Evolutionary conservation across 2,329 filamentous ascomycete genomes (phyloP).

Genomic region (Trichoderma sp.): DNA sequence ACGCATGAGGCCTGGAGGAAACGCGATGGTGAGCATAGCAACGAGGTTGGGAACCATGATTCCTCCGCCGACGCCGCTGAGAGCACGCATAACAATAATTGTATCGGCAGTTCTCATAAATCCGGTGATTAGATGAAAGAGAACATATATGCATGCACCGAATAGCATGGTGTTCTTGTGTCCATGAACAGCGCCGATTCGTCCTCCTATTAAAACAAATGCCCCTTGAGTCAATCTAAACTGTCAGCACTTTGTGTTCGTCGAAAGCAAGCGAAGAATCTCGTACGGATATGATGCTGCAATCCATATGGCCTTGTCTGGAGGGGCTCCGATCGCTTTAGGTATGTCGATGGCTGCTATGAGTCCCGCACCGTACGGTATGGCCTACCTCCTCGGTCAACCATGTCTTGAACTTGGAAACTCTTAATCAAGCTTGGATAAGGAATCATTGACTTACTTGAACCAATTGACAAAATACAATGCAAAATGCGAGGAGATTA

Average conservation of each 20-base stretch:
- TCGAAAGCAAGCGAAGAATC: not conserved
- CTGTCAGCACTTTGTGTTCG: not conserved
- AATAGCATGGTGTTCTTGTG: slow-evolving; percentile 52
- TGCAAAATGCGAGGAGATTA: not conserved
- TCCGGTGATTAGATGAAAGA: slow-evolving; percentile 50
- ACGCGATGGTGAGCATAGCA: slow-evolving; percentile 52
- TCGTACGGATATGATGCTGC: slow-evolving; percentile 9
- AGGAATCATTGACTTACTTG: not conserved
- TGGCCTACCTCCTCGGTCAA: not conserved
- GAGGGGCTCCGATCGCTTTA: not conserved
- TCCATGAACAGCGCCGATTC: slow-evolving; percentile 57
- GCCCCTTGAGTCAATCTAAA: slow-evolving; percentile 53
- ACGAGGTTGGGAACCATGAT: slow-evolving; percentile 58
- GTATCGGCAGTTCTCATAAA: slow-evolving; percentile 49
- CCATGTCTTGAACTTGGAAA: not conserved
- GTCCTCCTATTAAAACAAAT: slow-evolving; percentile 57
- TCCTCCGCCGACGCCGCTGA: slow-evolving; percentile 54
- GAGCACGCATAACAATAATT: slow-evolving; percentile 49
- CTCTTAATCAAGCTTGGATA: not conserved
- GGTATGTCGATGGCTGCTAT: slow-evolving; percentile 4
- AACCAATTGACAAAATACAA: not conserved
- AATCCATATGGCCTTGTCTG: not conserved
- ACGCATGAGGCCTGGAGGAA: slow-evolving; percentile 50
- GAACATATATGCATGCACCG: slow-evolving; percentile 48
- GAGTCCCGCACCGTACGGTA: not conserved